Evolutionary conservation across 2,329 filamentous ascomycete genomes (phyloP).

Genomic region (Pestalotiopsis sp.): DNA sequence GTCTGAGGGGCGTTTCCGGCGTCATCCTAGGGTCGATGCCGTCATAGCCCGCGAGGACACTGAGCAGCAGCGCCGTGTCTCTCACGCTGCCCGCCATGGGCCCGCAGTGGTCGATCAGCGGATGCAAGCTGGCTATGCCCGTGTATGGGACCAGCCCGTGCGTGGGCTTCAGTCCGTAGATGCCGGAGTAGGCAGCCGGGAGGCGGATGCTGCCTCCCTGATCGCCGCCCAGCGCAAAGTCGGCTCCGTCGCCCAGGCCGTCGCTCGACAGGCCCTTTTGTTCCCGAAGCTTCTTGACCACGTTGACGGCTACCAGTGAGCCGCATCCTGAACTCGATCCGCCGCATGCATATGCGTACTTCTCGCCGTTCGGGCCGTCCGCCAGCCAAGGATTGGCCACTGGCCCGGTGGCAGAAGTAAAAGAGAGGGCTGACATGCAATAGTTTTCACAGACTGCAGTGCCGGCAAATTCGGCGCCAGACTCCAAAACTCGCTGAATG

Average conservation of each 20-base stretch:
- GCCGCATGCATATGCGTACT: conserved; percentile 30
- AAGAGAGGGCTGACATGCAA: conserved; percentile 38
- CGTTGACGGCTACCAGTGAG: conserved; percentile 30
- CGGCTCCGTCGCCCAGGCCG: conserved; percentile 19
- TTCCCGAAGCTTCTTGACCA: conserved; percentile 17
- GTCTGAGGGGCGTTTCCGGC: conserved; percentile 36
- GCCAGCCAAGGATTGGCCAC: conserved; percentile 36
- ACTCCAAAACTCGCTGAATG: conserved; percentile 34
- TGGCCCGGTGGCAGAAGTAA: conserved; percentile 36
- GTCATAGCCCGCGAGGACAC: conserved; percentile 49
- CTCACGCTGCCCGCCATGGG: conserved; percentile 44
- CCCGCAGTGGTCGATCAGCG: conserved; percentile 45
- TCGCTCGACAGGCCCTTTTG: conserved; percentile 17
- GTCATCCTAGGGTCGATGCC: conserved; percentile 45
- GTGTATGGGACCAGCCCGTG: conserved; percentile 51
- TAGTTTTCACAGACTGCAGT: conserved; percentile 41
- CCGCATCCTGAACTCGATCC: conserved; percentile 40
- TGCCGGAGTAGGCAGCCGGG: conserved; percentile 40
- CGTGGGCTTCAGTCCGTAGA: conserved; percentile 50
- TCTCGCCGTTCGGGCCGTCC: conserved; percentile 17
- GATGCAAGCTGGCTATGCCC: conserved; percentile 41
- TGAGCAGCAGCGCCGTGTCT: conserved; percentile 43
- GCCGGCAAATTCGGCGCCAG: conserved; percentile 35
- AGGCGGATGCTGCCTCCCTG: conserved; percentile 40
- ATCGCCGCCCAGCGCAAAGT: conserved; percentile 40